Evolutionary conservation across 345 rosid genomes (phyloP).

Genomic region (Camelina neglecta): DNA sequence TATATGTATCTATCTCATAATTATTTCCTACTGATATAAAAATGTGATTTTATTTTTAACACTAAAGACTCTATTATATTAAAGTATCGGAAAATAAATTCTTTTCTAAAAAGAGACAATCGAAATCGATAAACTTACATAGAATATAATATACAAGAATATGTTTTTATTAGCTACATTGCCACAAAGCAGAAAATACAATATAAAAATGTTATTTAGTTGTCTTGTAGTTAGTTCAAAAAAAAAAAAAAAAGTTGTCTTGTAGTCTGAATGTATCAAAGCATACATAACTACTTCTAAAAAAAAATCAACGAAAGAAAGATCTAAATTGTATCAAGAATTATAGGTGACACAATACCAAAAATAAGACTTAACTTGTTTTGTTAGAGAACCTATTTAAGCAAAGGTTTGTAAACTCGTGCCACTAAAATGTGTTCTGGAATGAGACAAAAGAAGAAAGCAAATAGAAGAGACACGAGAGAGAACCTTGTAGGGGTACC

Average conservation of each 20-base stretch:
- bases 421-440: constrained; percentile 33
- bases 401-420: constrained; percentile 31
- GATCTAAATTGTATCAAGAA: neutral
- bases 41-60: neutral
- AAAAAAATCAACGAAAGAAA: constrained; percentile 6
- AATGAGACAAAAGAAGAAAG: constrained; percentile 46
- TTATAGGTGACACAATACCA: neutral
- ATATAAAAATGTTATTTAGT: neutral
- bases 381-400: constrained; percentile 24
- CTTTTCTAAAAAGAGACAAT: too few relatives aligned
- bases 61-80: too few relatives aligned
- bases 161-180: too few relatives aligned
- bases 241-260: neutral
- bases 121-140: too few relatives aligned
- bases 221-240: neutral
- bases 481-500: constrained; percentile 47
- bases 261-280: constrained; percentile 1
- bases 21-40: neutral
- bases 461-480: constrained; percentile 47
- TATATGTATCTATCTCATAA: neutral
- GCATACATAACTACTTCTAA: neutral
- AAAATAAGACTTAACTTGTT: neutral
- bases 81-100: too few relatives aligned
- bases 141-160: too few relatives aligned
- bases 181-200: neutral